phyloP scores from a whole-genome alignment of 2,329 filamentous ascomycete genomes.

The Fusarium sp. region DNA sequence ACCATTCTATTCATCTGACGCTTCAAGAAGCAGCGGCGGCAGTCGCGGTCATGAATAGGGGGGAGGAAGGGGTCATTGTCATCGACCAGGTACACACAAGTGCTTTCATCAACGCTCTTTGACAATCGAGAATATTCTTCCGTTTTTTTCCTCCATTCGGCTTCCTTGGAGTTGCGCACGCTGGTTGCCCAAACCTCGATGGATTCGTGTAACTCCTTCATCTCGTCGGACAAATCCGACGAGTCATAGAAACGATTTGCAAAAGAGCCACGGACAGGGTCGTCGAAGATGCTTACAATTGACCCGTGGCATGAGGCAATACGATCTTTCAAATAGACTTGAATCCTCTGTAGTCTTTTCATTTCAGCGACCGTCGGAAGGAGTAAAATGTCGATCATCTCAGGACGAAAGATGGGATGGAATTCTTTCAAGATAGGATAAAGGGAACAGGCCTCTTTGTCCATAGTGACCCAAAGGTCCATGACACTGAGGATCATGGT shows the following conservation, averaged over 20 bases:
- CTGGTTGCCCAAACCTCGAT: constrained; percentile 43
- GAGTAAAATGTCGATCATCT: constrained; percentile 40
- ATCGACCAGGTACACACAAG: constrained; percentile 48
- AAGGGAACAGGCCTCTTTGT: constrained; percentile 30
- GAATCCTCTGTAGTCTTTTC: constrained; percentile 33
- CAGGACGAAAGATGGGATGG: constrained; percentile 37
- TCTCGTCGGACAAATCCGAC: constrained; percentile 22
- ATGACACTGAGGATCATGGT: constrained; percentile 38
- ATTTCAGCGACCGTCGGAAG: constrained; percentile 32
- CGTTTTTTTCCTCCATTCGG: constrained; percentile 49
- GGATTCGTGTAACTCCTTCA: constrained; percentile 27
- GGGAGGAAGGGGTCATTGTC: constrained; percentile 21
- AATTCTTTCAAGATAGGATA: constrained; percentile 38
- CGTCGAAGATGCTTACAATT: constrained; percentile 37
- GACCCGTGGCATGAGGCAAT: constrained; percentile 26
- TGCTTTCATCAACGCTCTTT: constrained; percentile 44
- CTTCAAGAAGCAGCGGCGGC: constrained; percentile 51
- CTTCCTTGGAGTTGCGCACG: constrained; percentile 40
- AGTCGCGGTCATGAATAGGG: constrained; percentile 38
- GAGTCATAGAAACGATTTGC: constrained; percentile 45
- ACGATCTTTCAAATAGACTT: constrained; percentile 36
- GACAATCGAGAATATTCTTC: constrained; percentile 49
- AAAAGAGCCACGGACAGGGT: constrained; percentile 43
- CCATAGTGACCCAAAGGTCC: constrained; percentile 42
- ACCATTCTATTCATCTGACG: constrained; percentile 45